These are phyloP conservation scores for Talaromyces atroroseus DNA, from an alignment of 2,329 filamentous ascomycete species.

Conservation along the genomic window DNA sequence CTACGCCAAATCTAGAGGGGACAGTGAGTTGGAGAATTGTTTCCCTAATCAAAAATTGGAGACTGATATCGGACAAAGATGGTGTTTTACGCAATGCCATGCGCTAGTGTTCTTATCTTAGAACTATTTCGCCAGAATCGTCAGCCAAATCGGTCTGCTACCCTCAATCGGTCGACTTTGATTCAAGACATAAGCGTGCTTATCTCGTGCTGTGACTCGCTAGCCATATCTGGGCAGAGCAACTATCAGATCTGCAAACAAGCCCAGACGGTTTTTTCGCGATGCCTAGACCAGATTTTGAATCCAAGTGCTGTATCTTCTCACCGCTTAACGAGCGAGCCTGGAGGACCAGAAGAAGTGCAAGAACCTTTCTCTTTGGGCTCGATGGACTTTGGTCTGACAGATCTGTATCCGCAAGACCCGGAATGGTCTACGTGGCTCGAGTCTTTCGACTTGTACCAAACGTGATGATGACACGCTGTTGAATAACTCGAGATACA, in stretches of 20 bases:
- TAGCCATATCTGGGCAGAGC: background rate
- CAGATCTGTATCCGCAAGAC: background rate
- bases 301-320: background rate
- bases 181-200: conserved; percentile 1
- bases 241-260: conserved; percentile 2
- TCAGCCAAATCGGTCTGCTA: background rate
- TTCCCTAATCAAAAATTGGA: background rate
- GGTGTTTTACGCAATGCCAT: conserved; percentile 1
- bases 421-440: background rate
- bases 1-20: background rate
- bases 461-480: background rate
- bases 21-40: background rate
- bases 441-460: background rate
- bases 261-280: background rate
- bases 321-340: background rate
- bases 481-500: background rate
- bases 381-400: conserved; percentile 1
- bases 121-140: background rate
- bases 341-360: background rate
- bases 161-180: background rate
- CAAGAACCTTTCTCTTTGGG: background rate
- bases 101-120: background rate
- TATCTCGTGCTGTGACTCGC: background rate
- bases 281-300: conserved; percentile 2
- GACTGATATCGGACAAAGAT: background rate